Base-by-base conservation (phyloP, 129 eudicot genomes). In the Kitagawia praeruptora region DNA sequence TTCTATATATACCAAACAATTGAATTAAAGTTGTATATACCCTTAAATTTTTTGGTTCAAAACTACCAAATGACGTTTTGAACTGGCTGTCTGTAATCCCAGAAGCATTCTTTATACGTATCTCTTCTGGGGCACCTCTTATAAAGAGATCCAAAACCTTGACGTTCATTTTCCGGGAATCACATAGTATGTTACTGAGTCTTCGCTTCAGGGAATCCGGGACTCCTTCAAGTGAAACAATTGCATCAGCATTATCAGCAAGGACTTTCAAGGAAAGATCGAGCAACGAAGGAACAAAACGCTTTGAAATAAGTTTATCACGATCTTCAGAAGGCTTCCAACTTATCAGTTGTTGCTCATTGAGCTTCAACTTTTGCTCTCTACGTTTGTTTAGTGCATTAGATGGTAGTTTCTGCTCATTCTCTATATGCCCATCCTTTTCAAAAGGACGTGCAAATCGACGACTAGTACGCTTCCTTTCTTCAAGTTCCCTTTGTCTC, bases 21-120 rank as follows among this genome's bases (percentile, higher is more conserved):
- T 44, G 9, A 21, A 67, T 67, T 34, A 34, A 31, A 67, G 38
- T 45, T 39, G 15, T 21, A 49, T 44, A 77, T 86, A 90, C 95
- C 82, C 56, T 85, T 79, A 86, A 80, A 77, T 78, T 80, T 75
- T 76, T 82, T 48, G 82, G 39, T 51, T 85, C 77, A 39, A 83
- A 81, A 37, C 79, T 82, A 41, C 72, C 80, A 72, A 88, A 82
- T 42, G 77, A 51, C 70, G 74, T 81, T 53, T 47, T 71, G 76
- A 85, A 85, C 67, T 88, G 85, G 44, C 78, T 75, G 19, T 88
- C 87, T 28, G 87, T 84, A 15, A 90, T 74, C 90, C 87, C 84
- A 34, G 91, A 86, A 66, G 87, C 85, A 48, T 88, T 84, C 75
- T 84, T 90, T 53, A 90, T 31, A 10, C 92, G 80, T 80, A 90